These are phyloP conservation scores for Calonectria pauciramosa DNA, from an alignment of 2,329 filamentous ascomycete species.

Conservation along the genomic window DNA sequence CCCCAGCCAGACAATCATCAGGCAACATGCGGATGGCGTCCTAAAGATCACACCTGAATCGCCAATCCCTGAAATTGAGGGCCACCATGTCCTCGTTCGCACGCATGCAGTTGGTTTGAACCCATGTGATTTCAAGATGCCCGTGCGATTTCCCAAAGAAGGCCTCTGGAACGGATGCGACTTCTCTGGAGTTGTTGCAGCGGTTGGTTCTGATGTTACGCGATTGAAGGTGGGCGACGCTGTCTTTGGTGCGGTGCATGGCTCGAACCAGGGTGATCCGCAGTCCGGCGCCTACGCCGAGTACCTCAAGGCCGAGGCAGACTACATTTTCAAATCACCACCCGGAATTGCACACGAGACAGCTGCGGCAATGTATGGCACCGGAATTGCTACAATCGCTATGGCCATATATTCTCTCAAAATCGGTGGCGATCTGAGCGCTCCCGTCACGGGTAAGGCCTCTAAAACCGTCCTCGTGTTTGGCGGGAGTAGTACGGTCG, in stretches of 20 bases:
- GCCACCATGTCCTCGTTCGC: constrained; percentile 16
- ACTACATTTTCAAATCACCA: constrained; percentile 30
- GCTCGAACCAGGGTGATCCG: constrained; percentile 27
- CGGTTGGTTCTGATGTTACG: background rate
- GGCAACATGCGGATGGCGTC: background rate
- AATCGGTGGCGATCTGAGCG: background rate
- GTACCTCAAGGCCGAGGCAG: constrained; percentile 29
- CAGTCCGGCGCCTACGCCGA: constrained; percentile 39
- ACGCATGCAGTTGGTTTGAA: constrained; percentile 45
- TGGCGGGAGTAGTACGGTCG: background rate
- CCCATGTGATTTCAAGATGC: constrained; percentile 49
- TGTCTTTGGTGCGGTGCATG: constrained; percentile 41
- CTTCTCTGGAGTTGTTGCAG: constrained; percentile 46
- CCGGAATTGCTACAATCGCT: background rate
- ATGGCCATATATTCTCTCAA: background rate
- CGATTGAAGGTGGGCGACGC: constrained; percentile 42
- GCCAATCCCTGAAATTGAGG: background rate
- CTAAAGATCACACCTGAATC: background rate
- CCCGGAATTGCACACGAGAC: constrained; percentile 27
- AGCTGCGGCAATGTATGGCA: background rate
- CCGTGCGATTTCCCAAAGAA: constrained; percentile 29
- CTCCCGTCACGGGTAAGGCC: background rate
- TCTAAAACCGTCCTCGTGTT: background rate
- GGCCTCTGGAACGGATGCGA: constrained; percentile 47
- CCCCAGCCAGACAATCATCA: background rate